phyloP scores from a whole-genome alignment of 208 protist genomes.

The Novymonas esmeraldas region DNA sequence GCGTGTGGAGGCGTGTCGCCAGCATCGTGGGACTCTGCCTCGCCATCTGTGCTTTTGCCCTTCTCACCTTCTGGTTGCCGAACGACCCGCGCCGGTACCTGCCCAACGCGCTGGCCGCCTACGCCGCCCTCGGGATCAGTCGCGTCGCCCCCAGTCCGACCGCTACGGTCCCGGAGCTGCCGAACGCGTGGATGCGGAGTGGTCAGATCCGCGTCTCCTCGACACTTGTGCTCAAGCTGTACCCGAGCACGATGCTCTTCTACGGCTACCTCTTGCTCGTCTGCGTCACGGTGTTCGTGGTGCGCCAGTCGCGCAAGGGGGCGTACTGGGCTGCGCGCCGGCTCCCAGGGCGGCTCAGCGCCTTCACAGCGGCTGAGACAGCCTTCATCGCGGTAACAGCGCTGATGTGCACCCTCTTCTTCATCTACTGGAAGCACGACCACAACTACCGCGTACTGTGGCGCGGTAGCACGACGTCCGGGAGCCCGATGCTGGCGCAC shows the following conservation, averaged over 20 bases:
- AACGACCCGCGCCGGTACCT: conserved; percentile 44
- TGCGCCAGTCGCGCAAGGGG: conserved; percentile 32
- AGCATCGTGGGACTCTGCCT: conserved; percentile 20
- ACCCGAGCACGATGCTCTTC: conserved; percentile 68
- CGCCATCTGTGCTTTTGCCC: conserved; percentile 27
- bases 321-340: conserved; percentile 28
- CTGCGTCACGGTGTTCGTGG: conserved; percentile 24
- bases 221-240: conserved; percentile 51
- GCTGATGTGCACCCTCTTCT: conserved; percentile 42
- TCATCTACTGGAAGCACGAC: conserved; percentile 66
- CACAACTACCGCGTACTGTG: conserved; percentile 57
- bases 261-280: conserved; percentile 44
- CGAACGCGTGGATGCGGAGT: conserved; percentile 46
- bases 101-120: conserved; percentile 26
- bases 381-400: conserved; percentile 32
- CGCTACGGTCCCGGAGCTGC: conserved; percentile 47
- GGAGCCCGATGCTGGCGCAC: conserved; percentile 7
- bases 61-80: conserved; percentile 55
- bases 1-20: not conserved
- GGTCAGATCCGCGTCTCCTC: conserved; percentile 32
- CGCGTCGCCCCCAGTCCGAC: conserved; percentile 3
- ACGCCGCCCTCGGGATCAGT: conserved; percentile 13
- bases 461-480: conserved; percentile 4
- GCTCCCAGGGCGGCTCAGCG: conserved; percentile 9
- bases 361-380: conserved; percentile 33